Evolutionary conservation across 768 basidiomycete species (phyloP).

Genomic region (Tulasnella calospora): DNA sequence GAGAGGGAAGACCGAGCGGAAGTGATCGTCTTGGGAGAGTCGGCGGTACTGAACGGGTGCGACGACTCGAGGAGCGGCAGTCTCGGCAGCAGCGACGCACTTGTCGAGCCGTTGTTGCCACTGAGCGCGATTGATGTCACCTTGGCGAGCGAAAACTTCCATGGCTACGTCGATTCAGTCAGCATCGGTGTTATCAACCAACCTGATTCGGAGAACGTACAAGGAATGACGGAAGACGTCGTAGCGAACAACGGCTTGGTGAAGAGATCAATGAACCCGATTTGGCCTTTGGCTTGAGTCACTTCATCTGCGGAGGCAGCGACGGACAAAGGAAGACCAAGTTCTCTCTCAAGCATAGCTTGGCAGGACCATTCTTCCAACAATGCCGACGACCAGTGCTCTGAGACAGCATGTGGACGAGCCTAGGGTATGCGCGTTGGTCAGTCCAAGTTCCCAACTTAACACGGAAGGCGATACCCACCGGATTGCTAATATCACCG

Average conservation of each 20-base stretch:
- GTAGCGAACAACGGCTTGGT: slow-evolving; percentile 79
- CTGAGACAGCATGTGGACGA: slow-evolving; percentile 85
- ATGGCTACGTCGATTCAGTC: slow-evolving; percentile 49
- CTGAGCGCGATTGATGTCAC: slow-evolving; percentile 59
- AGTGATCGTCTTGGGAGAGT: slow-evolving; percentile 33
- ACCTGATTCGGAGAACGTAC: slow-evolving; percentile 42
- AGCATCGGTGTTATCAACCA: not conserved
- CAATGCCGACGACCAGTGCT: slow-evolving; percentile 87
- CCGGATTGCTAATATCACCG: slow-evolving; percentile 97
- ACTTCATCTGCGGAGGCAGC: slow-evolving; percentile 48
- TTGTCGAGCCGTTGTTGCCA: slow-evolving; percentile 57
- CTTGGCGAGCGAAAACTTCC: slow-evolving; percentile 59
- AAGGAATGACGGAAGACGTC: slow-evolving; percentile 65
- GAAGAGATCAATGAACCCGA: slow-evolving; percentile 81
- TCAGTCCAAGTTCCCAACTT: not conserved
- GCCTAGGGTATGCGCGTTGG: slow-evolving; percentile 48
- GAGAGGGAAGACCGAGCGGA: slow-evolving; percentile 53
- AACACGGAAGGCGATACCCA: slow-evolving; percentile 43
- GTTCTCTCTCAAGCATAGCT: slow-evolving; percentile 74
- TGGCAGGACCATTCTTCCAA: slow-evolving; percentile 89
- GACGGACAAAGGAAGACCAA: slow-evolving; percentile 64
- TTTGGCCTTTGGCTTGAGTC: slow-evolving; percentile 73
- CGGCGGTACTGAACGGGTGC: slow-evolving; percentile 36
- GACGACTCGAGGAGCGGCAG: slow-evolving; percentile 32
- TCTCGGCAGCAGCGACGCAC: slow-evolving; percentile 22